A percentile compares a stretch with the other conserved stretches of the same genome.
Evolutionary conservation across 768 basidiomycete species (phyloP).

Genomic region (Piloderma croceum): DNA sequence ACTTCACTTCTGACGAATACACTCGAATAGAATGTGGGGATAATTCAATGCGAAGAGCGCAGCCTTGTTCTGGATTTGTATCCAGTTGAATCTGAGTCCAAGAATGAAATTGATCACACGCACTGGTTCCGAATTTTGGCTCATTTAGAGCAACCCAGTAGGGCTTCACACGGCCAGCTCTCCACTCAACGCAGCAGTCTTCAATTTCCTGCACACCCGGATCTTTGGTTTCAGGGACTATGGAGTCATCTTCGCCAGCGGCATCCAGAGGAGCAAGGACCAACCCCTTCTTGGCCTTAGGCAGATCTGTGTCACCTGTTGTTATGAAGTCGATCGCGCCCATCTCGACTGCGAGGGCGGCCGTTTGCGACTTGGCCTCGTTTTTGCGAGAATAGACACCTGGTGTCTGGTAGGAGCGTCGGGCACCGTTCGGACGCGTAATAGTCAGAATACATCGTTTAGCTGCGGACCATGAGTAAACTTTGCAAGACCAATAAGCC

Average conservation of each 20-base stretch:
- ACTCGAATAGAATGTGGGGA: constrained; percentile 44
- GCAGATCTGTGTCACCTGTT: constrained; percentile 35
- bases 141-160: constrained; percentile 50
- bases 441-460: constrained; percentile 61
- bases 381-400: constrained; percentile 36
- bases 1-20: constrained; percentile 45
- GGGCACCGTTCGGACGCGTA: constrained; percentile 45
- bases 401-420: constrained; percentile 50
- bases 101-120: constrained; percentile 14
- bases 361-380: constrained; percentile 52
- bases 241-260: constrained; percentile 7
- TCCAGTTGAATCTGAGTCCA: constrained; percentile 1
- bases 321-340: constrained; percentile 57
- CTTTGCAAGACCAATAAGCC: background rate
- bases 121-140: constrained; percentile 39
- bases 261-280: constrained; percentile 26
- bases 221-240: background rate
- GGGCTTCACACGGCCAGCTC: constrained; percentile 44
- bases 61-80: constrained; percentile 42
- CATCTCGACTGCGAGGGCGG: constrained; percentile 49
- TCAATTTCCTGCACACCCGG: constrained; percentile 41
- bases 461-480: constrained; percentile 25
- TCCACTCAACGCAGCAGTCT: constrained; percentile 49
- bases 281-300: constrained; percentile 30
- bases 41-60: constrained; percentile 50